phyloP scores from a whole-genome alignment of 129 eudicot genomes.

The Centrapalus pauciflorus region DNA sequence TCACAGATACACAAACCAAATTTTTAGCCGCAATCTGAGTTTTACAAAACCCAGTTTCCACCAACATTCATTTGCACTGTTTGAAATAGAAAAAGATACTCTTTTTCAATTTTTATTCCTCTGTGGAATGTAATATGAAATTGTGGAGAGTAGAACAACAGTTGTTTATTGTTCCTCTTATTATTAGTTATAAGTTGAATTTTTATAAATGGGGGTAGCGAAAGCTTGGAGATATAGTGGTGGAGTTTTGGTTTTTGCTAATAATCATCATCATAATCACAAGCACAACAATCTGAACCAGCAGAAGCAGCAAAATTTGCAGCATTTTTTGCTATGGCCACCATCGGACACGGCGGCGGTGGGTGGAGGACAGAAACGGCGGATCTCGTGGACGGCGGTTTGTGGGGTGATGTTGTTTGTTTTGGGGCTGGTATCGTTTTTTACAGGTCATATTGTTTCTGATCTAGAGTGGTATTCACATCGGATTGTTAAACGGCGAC shows the following conservation, averaged over 20 bases:
- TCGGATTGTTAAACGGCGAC: constrained; percentile 40
- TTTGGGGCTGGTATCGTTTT: constrained; percentile 64
- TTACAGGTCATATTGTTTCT: constrained; percentile 74
- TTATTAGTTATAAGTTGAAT: background rate
- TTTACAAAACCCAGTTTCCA: constrained; percentile 1
- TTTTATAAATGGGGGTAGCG: constrained; percentile 28
- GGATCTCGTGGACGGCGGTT: constrained; percentile 68
- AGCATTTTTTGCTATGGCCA: constrained; percentile 42
- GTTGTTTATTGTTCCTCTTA: too few species aligned
- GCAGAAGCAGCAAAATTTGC: constrained; percentile 12
- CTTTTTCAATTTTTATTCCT: too few species aligned
- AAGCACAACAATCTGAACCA: constrained; percentile 19
- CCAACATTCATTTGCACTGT: constrained; percentile 1
- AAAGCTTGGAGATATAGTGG: constrained; percentile 50
- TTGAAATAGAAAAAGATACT: background rate
- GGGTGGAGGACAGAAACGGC: constrained; percentile 35
- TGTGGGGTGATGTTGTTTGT: constrained; percentile 79
- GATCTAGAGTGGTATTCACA: constrained; percentile 81
- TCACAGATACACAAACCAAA: background rate
- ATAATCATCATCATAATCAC: constrained; percentile 8
- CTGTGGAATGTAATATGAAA: constrained; percentile 33
- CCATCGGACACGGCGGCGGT: constrained; percentile 25
- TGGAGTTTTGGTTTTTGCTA: constrained; percentile 31
- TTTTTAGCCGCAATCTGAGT: constrained; percentile 5
- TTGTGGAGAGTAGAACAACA: constrained; percentile 13